Evolutionary conservation across 257 asterid genomes (phyloP).

Genomic region (Solanum paucissectum): DNA sequence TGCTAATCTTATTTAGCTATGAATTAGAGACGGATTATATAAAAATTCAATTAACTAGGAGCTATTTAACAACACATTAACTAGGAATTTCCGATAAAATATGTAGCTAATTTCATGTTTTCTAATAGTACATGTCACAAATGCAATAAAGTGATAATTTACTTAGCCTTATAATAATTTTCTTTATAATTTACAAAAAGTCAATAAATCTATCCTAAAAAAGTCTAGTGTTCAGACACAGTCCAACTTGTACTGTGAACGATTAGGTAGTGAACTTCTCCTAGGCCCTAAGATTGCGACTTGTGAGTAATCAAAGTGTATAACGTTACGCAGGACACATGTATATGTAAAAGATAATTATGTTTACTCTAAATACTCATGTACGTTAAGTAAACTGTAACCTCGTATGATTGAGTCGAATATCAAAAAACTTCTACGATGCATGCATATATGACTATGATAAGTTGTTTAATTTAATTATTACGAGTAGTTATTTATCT

Average conservation of each 20-base stretch:
- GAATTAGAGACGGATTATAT: too few species aligned
- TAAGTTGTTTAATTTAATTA: not conserved
- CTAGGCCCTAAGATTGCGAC: not conserved
- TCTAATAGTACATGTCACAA: not conserved
- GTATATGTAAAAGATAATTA: not conserved
- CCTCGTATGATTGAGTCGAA: not conserved
- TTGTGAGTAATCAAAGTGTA: not conserved
- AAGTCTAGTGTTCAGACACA: not conserved
- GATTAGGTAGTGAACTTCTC: not conserved
- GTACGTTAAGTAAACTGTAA: not conserved
- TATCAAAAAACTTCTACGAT: not conserved
- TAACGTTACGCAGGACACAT: not conserved
- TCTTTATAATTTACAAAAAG: not conserved
- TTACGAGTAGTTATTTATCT: not conserved
- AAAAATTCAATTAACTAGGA: too few species aligned
- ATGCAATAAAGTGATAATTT: not conserved
- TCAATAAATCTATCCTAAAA: not conserved
- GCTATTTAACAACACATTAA: not conserved
- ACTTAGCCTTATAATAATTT: not conserved
- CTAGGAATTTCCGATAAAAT: too few species aligned
- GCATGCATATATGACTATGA: not conserved
- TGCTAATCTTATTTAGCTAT: too few species aligned
- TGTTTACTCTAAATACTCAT: not conserved
- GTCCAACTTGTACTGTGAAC: not conserved
- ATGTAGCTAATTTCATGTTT: not conserved